Percentiles rank a stretch among this genome's conserved stretches.
These are phyloP conservation scores for Prototheca wickerhamii DNA, from an alignment of 163 green algal species.

Conservation along the genomic window DNA sequence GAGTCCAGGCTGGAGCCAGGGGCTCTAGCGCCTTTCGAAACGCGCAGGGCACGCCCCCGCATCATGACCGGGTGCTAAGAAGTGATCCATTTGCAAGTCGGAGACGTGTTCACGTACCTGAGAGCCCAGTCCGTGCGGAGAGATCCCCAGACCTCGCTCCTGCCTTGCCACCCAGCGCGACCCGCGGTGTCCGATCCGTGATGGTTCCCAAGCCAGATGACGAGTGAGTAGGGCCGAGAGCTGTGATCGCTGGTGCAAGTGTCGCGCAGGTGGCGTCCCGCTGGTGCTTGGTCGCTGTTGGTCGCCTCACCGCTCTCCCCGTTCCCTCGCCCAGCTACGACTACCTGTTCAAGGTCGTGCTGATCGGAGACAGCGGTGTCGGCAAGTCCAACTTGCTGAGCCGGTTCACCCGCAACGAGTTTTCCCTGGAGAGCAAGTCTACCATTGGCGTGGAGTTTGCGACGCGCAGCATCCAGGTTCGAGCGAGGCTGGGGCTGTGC, in stretches of 20 bases:
- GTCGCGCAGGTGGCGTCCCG: not conserved
- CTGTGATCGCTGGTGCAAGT: not conserved
- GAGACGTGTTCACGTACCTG: not conserved
- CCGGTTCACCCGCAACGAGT: conserved; percentile 98
- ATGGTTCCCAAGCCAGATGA: conserved; percentile 41
- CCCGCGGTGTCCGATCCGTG: too few species aligned
- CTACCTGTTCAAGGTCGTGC: conserved; percentile 98
- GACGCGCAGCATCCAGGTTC: conserved; percentile 87
- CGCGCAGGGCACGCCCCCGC: not conserved
- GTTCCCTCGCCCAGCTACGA: conserved; percentile 67
- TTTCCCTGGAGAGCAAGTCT: conserved; percentile 96
- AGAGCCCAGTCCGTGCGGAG: not conserved
- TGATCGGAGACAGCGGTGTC: conserved; percentile 96
- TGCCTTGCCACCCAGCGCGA: too few species aligned
- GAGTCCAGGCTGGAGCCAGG: too few species aligned
- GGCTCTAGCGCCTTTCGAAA: not conserved
- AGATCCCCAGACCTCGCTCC: not conserved
- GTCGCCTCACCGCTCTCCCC: not conserved
- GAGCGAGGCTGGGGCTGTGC: not conserved
- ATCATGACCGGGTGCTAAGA: not conserved
- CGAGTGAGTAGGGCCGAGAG: conserved; percentile 21
- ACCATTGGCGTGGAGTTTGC: conserved; percentile 99
- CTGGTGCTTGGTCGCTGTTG: not conserved
- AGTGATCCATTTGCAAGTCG: not conserved
- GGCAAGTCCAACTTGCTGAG: conserved; percentile 97